Evolutionary conservation across 1,284 basidiomycete species (phyloP), one percentile per base, ranked within the genome.

Genomic region (Butyriboletus appendiculatus): DNA sequence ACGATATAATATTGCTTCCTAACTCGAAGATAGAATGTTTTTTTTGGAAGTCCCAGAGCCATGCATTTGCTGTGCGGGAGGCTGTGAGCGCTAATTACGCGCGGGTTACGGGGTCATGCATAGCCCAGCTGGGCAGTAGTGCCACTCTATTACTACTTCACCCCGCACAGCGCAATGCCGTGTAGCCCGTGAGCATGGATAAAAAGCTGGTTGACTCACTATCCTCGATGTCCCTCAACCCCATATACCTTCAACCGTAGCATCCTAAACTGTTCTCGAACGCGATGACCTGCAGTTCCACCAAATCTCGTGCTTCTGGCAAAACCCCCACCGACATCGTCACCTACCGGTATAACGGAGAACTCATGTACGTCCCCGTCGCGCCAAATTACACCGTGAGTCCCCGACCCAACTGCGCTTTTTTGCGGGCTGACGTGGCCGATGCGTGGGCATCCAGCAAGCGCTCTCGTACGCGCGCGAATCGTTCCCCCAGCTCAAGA

Each of bases 331-430:
- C 73, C 7, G 75, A 82, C 24, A 68, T 84, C 53, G 64, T 86
- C 51, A 85, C 81, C 10, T 86, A 85, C 59, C 76, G 79, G 34
- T 71, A 70, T 15, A 66, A 72, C 1, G 67, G 70, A 2, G 63
- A 72, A 33, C 71, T 84, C 48, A 79, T 84, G 1, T 85, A 83
- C 50, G 84, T 88, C 0, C 75, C 73, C 0, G 77, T 77, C 0
- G 74, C 76, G 10, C 49, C 65, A n/a, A 64, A 70, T 44, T 83
- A 81, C 55, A 66, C 76, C 57, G 85, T 83, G 51, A 49, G 72
- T 64, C 9, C 15, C 18, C 30, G 12, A 10, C 15, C 6, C 30
- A 12, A 12, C 5, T 32, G 9, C 30, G 5, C 15, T 12, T 22
- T 34, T 20, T 32, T 24, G n/a, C 28, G 24, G 12, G 16, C 26